phyloP scores from a whole-genome alignment of 164 flowering plant species.

The Dillenia suffruticosa region DNA sequence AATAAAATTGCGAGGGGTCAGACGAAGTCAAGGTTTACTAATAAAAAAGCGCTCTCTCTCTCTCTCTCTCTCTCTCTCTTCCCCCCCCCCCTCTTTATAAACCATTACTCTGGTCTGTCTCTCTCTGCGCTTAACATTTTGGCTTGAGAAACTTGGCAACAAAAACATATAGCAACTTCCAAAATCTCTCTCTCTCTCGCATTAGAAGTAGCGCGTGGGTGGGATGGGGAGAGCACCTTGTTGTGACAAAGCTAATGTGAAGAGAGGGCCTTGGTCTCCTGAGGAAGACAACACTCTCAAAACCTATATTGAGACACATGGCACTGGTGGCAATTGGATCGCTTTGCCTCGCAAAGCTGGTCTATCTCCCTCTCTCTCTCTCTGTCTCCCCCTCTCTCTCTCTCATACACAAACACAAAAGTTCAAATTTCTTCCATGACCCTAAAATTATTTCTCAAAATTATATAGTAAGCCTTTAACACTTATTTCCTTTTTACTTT shows the following conservation, averaged over 20 bases:
- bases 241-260: slow-evolving; percentile 76
- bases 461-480: not conserved
- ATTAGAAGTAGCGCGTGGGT: not conserved
- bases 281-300: slow-evolving; percentile 65
- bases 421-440: not conserved
- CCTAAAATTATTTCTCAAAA: too few relatives aligned
- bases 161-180: too few relatives aligned
- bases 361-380: slow-evolving; percentile 6
- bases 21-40: slow-evolving; percentile 7
- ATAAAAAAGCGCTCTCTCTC: too few relatives aligned
- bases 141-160: too few relatives aligned
- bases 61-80: too few relatives aligned
- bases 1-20: slow-evolving; percentile 1
- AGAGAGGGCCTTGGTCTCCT: slow-evolving; percentile 84
- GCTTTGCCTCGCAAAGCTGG: slow-evolving; percentile 71
- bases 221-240: slow-evolving; percentile 81
- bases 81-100: slow-evolving; percentile 1
- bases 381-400: not conserved
- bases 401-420: not conserved
- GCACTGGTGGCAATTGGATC: slow-evolving; percentile 69
- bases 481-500: not conserved
- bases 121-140: not conserved
- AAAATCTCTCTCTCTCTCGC: not conserved
- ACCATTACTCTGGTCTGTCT: not conserved
- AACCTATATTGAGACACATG: slow-evolving; percentile 39